Conservation (phyloP, 768 basidiomycete species). For the Boletus rubescentipes region DNA sequence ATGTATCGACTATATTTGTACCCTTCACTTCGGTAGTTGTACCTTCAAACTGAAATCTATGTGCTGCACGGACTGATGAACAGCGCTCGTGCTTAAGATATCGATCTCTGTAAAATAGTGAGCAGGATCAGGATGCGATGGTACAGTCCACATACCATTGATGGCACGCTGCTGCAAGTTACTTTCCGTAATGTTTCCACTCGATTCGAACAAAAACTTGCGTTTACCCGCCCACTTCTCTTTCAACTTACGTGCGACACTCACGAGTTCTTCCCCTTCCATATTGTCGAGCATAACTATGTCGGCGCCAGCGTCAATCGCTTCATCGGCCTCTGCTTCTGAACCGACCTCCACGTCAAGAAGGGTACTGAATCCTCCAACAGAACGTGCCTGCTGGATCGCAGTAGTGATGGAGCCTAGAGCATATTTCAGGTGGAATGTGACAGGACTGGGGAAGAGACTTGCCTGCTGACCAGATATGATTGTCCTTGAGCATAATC, state of each 20-base stretch:
- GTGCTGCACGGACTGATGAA: slow-evolving; percentile 90
- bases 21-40: slow-evolving; percentile 54
- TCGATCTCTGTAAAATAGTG: slow-evolving; percentile 69
- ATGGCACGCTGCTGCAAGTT: slow-evolving; percentile 81
- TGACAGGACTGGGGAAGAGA: neutral
- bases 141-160: slow-evolving; percentile 54
- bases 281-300: slow-evolving; percentile 97
- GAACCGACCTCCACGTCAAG: slow-evolving; percentile 93
- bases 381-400: slow-evolving; percentile 78
- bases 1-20: slow-evolving; percentile 12
- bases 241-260: slow-evolving; percentile 68
- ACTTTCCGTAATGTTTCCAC: slow-evolving; percentile 89
- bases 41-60: slow-evolving; percentile 98
- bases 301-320: slow-evolving; percentile 94
- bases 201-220: slow-evolving; percentile 89
- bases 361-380: slow-evolving; percentile 88
- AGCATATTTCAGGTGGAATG: slow-evolving; percentile 4
- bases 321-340: slow-evolving; percentile 91
- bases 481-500: slow-evolving; percentile 99
- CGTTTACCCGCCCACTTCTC: slow-evolving; percentile 77
- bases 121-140: neutral
- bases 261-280: slow-evolving; percentile 68
- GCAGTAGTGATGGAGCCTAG: slow-evolving; percentile 89
- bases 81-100: slow-evolving; percentile 86
- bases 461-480: slow-evolving; percentile 94